phyloP scores from a whole-genome alignment of 2,329 filamentous ascomycete genomes.

The Xylaria digitata region DNA sequence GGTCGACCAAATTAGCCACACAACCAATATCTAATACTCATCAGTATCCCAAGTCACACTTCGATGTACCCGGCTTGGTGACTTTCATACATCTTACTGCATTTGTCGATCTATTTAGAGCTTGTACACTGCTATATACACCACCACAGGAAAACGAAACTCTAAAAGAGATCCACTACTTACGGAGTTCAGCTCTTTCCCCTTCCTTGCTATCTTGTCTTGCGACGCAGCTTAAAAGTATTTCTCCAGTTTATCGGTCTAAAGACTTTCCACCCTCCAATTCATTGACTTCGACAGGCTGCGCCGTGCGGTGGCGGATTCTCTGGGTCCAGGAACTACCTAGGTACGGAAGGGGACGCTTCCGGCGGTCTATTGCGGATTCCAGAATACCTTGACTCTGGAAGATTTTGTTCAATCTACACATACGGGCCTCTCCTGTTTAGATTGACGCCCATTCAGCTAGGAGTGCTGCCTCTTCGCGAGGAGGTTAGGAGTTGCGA shows the following conservation, averaged over 20 bases:
- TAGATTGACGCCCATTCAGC: slow-evolving; percentile 9
- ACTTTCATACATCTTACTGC: slow-evolving; percentile 27
- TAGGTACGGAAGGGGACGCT: slow-evolving; percentile 24
- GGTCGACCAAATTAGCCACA: slow-evolving; percentile 51
- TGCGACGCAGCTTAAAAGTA: slow-evolving; percentile 12
- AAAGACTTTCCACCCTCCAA: slow-evolving; percentile 19
- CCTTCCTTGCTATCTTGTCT: slow-evolving; percentile 16
- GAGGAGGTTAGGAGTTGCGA: slow-evolving; percentile 11
- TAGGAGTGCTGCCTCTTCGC: background rate
- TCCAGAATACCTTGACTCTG: slow-evolving; percentile 18
- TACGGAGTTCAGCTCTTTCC: slow-evolving; percentile 28
- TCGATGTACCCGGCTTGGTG: slow-evolving; percentile 34
- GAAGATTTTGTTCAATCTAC: slow-evolving; percentile 5
- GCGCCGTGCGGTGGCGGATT: slow-evolving; percentile 37
- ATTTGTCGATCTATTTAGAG: slow-evolving; percentile 22
- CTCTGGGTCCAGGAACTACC: slow-evolving; percentile 17
- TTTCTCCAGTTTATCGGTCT: slow-evolving; percentile 37
- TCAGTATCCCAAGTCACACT: slow-evolving; percentile 45
- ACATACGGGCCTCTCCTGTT: slow-evolving; percentile 8
- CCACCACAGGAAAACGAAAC: slow-evolving; percentile 22
- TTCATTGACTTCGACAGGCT: slow-evolving; percentile 3
- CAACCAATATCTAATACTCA: slow-evolving; percentile 47
- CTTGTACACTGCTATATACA: slow-evolving; percentile 30
- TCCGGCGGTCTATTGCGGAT: slow-evolving; percentile 13
- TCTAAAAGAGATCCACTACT: slow-evolving; percentile 20